Evolutionary conservation across 2,329 filamentous ascomycete genomes (phyloP), one percentile per base, ranked within the genome.

Genomic region (Malbranchea zuffiana): DNA sequence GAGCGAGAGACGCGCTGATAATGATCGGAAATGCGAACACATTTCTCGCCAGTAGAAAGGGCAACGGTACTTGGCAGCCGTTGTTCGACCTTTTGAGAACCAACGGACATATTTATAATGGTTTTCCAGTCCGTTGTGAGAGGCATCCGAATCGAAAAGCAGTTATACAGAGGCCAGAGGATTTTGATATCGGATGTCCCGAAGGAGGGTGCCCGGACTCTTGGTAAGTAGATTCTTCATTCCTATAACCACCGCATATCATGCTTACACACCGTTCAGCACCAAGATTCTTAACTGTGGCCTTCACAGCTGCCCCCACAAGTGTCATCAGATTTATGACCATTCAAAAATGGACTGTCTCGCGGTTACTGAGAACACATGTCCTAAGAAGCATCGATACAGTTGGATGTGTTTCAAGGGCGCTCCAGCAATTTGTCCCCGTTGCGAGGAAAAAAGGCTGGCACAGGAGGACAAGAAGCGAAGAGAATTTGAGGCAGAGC

Each of bases 11-110:
- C 37, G 71, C 64, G 0, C 52, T 86, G 10, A 70, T 84, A n/a
- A 63, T 87, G 45, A 71, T 85, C 28, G 79, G 81, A 0, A 83
- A 83, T 48, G 67, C 74, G 37, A 57, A 71, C 0, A 86, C 81
- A 0, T 85, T 84, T 45, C 66, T 73, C 48, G 59, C 62, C 2
- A 72, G 68, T 44, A 64, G 64, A 17, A 78, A 76, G 48, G 76
- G 76, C 1, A 65, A 62, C 25, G 53, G 61, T 0, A 55, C 70
- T 0, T 85, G 80, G 80, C 45, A 45, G 0, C 63, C 63, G 0
- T 69, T 82, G 15, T 71, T 84, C 25, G 55, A 72, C 0, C 50
- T 66, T 0, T 47, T 86, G 13, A 73, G 71, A 34, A 46, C 59
- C 0, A 61, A 66, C 1, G 59, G 61, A 0, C 65, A 71, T 28